Evolutionary conservation across 805 yeast genomes (phyloP).

Genomic region (Candida nanaspora): DNA sequence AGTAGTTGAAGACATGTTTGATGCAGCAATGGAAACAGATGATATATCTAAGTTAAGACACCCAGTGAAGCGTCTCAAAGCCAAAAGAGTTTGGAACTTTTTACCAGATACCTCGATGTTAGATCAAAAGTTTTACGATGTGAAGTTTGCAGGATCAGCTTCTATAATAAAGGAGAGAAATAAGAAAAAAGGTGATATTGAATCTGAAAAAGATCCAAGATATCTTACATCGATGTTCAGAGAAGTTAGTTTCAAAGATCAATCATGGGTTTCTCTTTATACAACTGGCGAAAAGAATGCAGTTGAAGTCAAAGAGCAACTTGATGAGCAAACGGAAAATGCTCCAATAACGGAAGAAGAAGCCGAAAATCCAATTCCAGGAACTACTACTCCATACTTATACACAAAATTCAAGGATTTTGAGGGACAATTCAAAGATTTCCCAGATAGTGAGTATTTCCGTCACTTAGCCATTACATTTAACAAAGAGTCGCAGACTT

Average conservation of each 20-base stretch:
- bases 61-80: conserved; percentile 70
- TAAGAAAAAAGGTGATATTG: conserved; percentile 26
- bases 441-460: conserved; percentile 29
- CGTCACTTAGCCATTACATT: conserved; percentile 69
- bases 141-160: conserved; percentile 58
- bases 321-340: conserved; percentile 44
- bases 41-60: conserved; percentile 49
- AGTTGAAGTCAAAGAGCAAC: conserved; percentile 31
- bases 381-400: conserved; percentile 34
- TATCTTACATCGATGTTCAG: conserved; percentile 60
- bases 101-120: conserved; percentile 88
- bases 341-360: conserved; percentile 42
- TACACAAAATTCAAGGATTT: conserved; percentile 71
- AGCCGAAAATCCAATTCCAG: conserved; percentile 26
- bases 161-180: conserved; percentile 32
- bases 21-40: conserved; percentile 29
- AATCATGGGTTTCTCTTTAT: conserved; percentile 71
- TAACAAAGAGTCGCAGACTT: conserved; percentile 46
- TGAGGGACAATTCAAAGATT: conserved; percentile 54
- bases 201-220: conserved; percentile 24
- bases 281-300: conserved; percentile 38
- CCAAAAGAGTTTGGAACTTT: conserved; percentile 72
- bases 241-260: conserved; percentile 63
- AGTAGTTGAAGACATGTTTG: conserved; percentile 73
- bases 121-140: conserved; percentile 65